Evolutionary conservation across 2,329 filamentous ascomycete genomes (phyloP), one percentile per base, ranked within the genome.

Genomic region (Beauveria pseudobassiana): DNA sequence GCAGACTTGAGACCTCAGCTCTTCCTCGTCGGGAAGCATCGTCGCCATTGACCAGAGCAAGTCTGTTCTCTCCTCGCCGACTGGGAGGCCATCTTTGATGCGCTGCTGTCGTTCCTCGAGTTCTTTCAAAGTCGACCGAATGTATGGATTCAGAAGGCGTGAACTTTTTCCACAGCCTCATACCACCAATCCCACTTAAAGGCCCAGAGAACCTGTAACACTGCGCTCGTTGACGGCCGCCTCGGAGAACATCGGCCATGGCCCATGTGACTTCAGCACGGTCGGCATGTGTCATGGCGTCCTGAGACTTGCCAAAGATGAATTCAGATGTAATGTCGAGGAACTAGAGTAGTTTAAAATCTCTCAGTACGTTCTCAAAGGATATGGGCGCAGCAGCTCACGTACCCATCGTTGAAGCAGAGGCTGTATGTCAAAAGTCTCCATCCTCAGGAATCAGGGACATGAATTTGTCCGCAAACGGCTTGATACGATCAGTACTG

Each of bases 161-260:
- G 64, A 1, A 66, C 63, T 28, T 66, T 58, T 14, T 54, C 45
- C 5, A 66, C 61, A 16, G 64, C 64, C 60, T 62, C 59, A 26
- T 55, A 59, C 64, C 64, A 66, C 64, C 64, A 66, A 28, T 60
- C 59, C 64, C 64, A 66, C 24, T 66, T 65, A 20, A 66, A 66
- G 2, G 64, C 64, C 64, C 64, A 66, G 10, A 66, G 50, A 54
- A 66, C 51, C 57, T 63, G 48, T 65, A 64, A 18, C 60, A 60
- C 43, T 65, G 63, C 10, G 64, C 62, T 14, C 64, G 63, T 46
- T 61, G 49, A 2, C 64, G 64, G 4, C 57, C 63, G 22, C 64
- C 64, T 20, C 61, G 58, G 18, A 66, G 63, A 49, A 65, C 59
- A 22, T 65, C 63, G 8, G 63, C 49, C 64, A 66, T 66, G 16